Conservation (phyloP, 345 rosid genomes). For the Sonneratia caseolaris region DNA sequence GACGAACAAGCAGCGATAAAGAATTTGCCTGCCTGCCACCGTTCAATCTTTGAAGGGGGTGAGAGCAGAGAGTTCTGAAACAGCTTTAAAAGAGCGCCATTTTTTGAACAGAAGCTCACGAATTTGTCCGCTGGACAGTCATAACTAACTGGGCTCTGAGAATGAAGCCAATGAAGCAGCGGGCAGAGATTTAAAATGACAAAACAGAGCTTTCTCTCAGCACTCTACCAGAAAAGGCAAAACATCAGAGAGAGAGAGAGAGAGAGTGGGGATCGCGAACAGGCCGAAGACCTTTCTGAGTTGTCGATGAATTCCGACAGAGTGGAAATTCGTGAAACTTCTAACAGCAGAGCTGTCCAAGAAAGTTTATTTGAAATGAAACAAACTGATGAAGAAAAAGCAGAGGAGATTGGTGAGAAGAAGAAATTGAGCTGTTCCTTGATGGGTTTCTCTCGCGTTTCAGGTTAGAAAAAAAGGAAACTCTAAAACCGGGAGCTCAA, state of each 20-base stretch:
- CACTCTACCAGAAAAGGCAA: background rate
- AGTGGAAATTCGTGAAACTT: background rate
- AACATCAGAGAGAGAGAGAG: background rate
- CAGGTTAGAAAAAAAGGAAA: background rate
- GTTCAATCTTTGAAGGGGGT: background rate
- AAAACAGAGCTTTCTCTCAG: background rate
- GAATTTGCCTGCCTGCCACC: slow-evolving; percentile 4
- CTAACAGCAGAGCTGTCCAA: background rate
- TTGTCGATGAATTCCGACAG: slow-evolving; percentile 1
- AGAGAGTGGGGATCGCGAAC: background rate
- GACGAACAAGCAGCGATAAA: slow-evolving; percentile 7
- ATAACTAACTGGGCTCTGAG: background rate
- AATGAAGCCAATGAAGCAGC: background rate
- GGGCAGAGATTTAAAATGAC: background rate
- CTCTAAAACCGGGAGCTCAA: background rate
- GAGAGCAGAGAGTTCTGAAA: slow-evolving; percentile 4
- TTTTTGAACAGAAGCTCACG: slow-evolving; percentile 1
- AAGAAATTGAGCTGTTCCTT: background rate
- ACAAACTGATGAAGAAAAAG: background rate
- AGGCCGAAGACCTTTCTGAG: background rate
- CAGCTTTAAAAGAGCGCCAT: slow-evolving; percentile 13
- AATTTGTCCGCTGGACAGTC: background rate
- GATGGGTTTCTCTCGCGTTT: background rate
- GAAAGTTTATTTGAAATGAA: too few species aligned
- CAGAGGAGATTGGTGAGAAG: slow-evolving; percentile 5